Evolutionary conservation across 108 stramenopile species (phyloP).

Genomic region (Cylindrotheca fusiformis): DNA sequence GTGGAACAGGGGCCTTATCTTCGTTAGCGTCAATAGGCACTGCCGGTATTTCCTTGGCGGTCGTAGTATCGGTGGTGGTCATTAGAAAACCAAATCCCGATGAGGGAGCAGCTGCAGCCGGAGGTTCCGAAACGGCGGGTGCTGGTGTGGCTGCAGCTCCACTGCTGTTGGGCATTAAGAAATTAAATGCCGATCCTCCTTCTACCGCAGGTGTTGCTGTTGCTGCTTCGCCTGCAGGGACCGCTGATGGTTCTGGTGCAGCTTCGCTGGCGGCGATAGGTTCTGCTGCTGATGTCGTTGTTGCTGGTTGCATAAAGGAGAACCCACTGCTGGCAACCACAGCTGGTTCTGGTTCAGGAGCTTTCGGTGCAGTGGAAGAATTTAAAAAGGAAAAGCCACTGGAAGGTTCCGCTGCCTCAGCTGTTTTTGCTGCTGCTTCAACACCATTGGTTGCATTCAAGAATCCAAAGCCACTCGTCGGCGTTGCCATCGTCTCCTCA

Average conservation of each 20-base stretch:
- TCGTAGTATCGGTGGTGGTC: background rate
- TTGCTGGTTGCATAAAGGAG: slow-evolving; percentile 39
- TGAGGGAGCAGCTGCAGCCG: background rate
- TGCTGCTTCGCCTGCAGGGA: slow-evolving; percentile 13
- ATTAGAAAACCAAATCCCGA: slow-evolving; percentile 7
- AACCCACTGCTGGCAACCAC: slow-evolving; percentile 36
- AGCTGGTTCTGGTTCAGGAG: slow-evolving; percentile 17
- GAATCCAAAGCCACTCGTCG: slow-evolving; percentile 33
- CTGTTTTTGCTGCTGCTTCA: slow-evolving; percentile 4
- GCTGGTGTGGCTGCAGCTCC: slow-evolving; percentile 18
- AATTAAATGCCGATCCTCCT: slow-evolving; percentile 42
- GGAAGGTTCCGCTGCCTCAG: slow-evolving; percentile 6
- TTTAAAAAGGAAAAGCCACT: slow-evolving; percentile 23
- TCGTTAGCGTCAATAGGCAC: background rate
- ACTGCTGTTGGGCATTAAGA: slow-evolving; percentile 29
- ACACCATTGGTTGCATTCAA: slow-evolving; percentile 14
- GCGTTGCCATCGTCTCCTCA: slow-evolving; percentile 8
- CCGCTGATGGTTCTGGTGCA: slow-evolving; percentile 5
- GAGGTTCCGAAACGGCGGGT: background rate
- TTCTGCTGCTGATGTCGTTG: slow-evolving; percentile 9
- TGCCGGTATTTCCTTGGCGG: background rate
- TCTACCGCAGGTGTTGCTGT: slow-evolving; percentile 12
- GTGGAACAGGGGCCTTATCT: background rate
- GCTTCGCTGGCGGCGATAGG: too few relatives aligned
- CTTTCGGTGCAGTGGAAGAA: slow-evolving; percentile 11